These are phyloP conservation scores for Capronia coronata DNA, from an alignment of 2,329 filamentous ascomycete species.

Conservation along the genomic window DNA sequence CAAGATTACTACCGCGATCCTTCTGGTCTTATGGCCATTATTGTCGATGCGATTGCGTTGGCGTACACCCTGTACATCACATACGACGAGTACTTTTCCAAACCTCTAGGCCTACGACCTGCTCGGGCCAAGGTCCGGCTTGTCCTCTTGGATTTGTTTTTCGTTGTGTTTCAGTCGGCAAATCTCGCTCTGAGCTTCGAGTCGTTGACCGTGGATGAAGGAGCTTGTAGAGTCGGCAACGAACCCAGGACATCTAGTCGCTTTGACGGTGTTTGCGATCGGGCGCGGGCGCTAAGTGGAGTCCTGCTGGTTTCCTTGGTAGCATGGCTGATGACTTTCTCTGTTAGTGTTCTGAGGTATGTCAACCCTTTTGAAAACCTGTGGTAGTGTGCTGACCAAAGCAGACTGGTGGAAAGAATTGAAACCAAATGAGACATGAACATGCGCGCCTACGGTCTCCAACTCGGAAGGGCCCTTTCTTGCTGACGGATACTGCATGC, in stretches of 20 bases:
- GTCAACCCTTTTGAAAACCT: conserved; percentile 10
- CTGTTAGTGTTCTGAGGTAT: conserved; percentile 71
- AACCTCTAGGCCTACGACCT: conserved; percentile 79
- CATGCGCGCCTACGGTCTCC: conserved; percentile 8
- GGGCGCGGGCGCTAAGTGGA: conserved; percentile 65
- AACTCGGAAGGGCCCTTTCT: neutral
- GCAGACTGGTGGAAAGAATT: conserved; percentile 37
- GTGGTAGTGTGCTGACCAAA: conserved; percentile 29
- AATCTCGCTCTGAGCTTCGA: conserved; percentile 87
- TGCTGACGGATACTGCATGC: neutral
- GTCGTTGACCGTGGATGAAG: conserved; percentile 60
- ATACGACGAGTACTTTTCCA: conserved; percentile 92
- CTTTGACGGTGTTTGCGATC: conserved; percentile 45
- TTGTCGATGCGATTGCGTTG: conserved; percentile 80
- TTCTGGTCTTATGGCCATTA: conserved; percentile 80
- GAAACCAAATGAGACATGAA: conserved; percentile 20
- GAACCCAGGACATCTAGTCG: conserved; percentile 34
- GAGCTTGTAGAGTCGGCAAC: conserved; percentile 49
- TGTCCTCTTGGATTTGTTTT: conserved; percentile 85
- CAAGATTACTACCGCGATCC: conserved; percentile 51
- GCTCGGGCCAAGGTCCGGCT: conserved; percentile 80
- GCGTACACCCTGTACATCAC: conserved; percentile 91
- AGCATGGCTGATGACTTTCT: conserved; percentile 86
- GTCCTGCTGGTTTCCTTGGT: conserved; percentile 75
- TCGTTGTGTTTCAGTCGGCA: conserved; percentile 94